Conservation (phyloP, 768 basidiomycete genomes). For the Cantharellus anzutake region DNA sequence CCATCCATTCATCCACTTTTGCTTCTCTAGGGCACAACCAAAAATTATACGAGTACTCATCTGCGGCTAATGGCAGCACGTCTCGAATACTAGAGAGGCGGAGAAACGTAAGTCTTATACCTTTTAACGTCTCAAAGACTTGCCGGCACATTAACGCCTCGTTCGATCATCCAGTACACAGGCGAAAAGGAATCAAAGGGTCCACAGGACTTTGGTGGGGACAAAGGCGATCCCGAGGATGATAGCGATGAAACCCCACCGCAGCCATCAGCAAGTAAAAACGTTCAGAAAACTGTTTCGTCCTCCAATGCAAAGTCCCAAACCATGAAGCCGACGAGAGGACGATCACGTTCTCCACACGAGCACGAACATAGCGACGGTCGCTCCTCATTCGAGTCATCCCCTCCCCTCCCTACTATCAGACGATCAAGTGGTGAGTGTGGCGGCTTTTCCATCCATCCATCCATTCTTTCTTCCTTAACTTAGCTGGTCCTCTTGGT, state of each 20-base stretch:
- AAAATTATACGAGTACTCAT: constrained; percentile 71
- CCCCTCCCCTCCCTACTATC: not conserved
- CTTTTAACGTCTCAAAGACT: not conserved
- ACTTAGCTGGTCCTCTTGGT: not conserved
- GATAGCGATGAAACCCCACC: constrained; percentile 11
- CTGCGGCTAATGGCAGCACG: constrained; percentile 39
- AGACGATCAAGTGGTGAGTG: not conserved
- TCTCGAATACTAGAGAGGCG: constrained; percentile 42
- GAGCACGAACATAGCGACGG: not conserved
- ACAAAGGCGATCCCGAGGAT: constrained; percentile 12
- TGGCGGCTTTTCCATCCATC: no score
- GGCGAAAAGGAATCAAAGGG: constrained; percentile 32
- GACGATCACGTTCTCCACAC: not conserved
- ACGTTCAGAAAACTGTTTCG: not conserved
- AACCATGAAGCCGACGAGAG: not conserved
- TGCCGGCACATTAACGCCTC: not conserved
- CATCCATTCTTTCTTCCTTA: no score
- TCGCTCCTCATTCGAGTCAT: not conserved
- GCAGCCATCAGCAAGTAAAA: not conserved
- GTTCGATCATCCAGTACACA: constrained; percentile 22
- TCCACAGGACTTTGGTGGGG: constrained; percentile 26
- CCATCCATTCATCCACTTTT: constrained; percentile 22
- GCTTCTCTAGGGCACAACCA: constrained; percentile 41
- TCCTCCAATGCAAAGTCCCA: not conserved
- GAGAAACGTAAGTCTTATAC: constrained; percentile 23